Evolutionary conservation across 2,329 filamentous ascomycete genomes (phyloP), one percentile per base, ranked within the genome.

Genomic region (Cytospora chrysosperma): DNA sequence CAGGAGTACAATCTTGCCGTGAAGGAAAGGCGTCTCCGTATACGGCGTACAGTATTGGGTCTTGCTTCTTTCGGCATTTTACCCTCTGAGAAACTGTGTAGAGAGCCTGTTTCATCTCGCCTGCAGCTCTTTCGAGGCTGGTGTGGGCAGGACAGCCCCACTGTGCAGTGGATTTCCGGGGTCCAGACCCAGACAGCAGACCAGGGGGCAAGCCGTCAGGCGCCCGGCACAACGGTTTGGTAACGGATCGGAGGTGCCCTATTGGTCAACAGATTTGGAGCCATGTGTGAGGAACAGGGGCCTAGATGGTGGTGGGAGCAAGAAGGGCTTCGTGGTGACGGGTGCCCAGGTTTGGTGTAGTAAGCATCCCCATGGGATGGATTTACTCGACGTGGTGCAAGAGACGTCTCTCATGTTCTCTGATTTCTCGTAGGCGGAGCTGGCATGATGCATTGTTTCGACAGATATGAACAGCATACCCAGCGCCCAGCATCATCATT

Each of bases 71-170:
- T 40, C 26, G 56, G 56, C 56, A 63, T 47, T 59, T 58, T 59
- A 52, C 56, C 60, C 64, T 54, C 59, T 34, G n/a, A n/a, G n/a
- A n/a, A n/a, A n/a, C n/a, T 47, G n/a, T n/a, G 43, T 26, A 30
- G 58, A 28, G 30, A 55, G 28, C 47, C 30, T 52, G 61, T 63
- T 60, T 65, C 64, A 63, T 65, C 52, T 60, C 60, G 62, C 60
- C 56, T 65, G 64, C 61, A 65, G 53, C 50, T 15, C 27, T 43
- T 54, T 15, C 43, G 55, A 30, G 28, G 49, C 37, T 34, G 49
- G 43, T 59, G 54, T 43, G n/a, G n/a, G 50, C 13, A 47, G 26
- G 26, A 30, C n/a, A 26, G 27, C 27, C 47, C 24, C 56, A 49
- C 19, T 34, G 40, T 56, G 30, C 37, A 30, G 21, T 30, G 43